These are phyloP conservation scores for Ulota crispa DNA, from an alignment of 225 moss, liverwort and hornwort genomes.

Conservation along the genomic window DNA sequence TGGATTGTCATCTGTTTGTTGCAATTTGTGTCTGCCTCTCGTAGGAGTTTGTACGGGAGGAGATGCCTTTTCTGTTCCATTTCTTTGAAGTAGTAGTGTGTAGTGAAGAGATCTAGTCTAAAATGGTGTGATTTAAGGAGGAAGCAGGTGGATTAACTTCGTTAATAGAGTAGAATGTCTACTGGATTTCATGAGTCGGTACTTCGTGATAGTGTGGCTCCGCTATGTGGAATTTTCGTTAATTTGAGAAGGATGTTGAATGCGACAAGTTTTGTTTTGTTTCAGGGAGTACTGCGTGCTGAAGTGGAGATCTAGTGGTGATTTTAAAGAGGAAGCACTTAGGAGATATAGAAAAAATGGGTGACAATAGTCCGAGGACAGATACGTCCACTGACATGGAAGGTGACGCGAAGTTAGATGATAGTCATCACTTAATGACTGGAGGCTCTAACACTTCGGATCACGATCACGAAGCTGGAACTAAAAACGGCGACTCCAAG, in stretches of 20 bases:
- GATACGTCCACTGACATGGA: constrained; percentile 99
- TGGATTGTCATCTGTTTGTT: neutral
- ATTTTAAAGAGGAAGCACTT: constrained; percentile 11
- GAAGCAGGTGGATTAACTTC: constrained; percentile 3
- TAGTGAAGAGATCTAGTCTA: constrained; percentile 27
- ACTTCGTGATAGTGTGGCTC: neutral
- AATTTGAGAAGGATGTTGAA: constrained; percentile 3
- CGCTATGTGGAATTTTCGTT: neutral
- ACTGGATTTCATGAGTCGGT: neutral
- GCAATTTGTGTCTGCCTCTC: neutral
- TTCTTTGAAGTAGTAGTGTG: neutral
- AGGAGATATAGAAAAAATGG: constrained; percentile 68
- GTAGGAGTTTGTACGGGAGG: neutral
- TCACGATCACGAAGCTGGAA: constrained; percentile 89
- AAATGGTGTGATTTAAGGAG: constrained; percentile 9
- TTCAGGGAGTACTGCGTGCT: constrained; percentile 19
- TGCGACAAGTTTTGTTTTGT: neutral
- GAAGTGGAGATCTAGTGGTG: constrained; percentile 40
- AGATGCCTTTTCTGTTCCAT: neutral
- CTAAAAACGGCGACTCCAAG: constrained; percentile 95
- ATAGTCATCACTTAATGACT: constrained; percentile 73
- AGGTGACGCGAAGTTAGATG: constrained; percentile 91
- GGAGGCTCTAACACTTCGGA: constrained; percentile 83
- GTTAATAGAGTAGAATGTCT: neutral
- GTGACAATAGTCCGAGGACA: constrained; percentile 95